A percentile compares a stretch with the other conserved stretches of the same genome.
Evolutionary conservation across 345 rosid species (phyloP).

Genomic region (Noccaea caerulescens): DNA sequence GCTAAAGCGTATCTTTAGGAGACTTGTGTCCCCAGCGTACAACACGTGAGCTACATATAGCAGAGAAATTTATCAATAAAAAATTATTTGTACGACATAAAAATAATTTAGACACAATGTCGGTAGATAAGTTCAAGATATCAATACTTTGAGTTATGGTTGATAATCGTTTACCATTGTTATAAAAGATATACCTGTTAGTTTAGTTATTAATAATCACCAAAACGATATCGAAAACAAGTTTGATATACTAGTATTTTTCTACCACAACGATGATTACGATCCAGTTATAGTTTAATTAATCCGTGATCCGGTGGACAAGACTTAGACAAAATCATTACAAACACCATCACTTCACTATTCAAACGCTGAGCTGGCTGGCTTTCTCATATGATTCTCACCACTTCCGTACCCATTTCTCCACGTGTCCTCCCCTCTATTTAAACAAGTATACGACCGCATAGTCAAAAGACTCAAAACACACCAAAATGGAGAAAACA

Average conservation of each 20-base stretch:
- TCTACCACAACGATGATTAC: too few species aligned
- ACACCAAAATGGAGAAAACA: conserved; percentile 36
- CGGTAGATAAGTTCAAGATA: neutral
- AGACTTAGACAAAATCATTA: conserved; percentile 39
- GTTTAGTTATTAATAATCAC: too few species aligned
- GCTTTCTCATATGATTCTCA: conserved; percentile 22
- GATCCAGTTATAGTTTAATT: neutral
- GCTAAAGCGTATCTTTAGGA: conserved; percentile 33
- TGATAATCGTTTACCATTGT: too few species aligned
- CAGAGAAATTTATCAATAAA: neutral
- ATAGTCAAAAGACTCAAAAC: conserved; percentile 4
- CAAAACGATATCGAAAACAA: too few species aligned
- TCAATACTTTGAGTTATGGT: too few species aligned
- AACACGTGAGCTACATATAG: conserved; percentile 28
- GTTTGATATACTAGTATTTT: too few species aligned
- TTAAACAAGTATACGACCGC: conserved; percentile 30
- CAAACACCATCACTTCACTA: conserved; percentile 35
- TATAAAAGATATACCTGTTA: too few species aligned
- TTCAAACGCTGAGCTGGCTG: conserved; percentile 30
- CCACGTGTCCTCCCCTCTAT: conserved; percentile 39
- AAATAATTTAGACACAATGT: neutral
- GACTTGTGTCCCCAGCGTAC: conserved; percentile 31
- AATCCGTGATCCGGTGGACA: conserved; percentile 30
- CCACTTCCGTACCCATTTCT: conserved; percentile 8
- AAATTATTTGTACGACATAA: neutral